A percentile compares a stretch with the other conserved stretches of the same genome.
Conservation (phyloP, 2,329 filamentous ascomycete species). For the Biscogniauxia mediterranea region DNA sequence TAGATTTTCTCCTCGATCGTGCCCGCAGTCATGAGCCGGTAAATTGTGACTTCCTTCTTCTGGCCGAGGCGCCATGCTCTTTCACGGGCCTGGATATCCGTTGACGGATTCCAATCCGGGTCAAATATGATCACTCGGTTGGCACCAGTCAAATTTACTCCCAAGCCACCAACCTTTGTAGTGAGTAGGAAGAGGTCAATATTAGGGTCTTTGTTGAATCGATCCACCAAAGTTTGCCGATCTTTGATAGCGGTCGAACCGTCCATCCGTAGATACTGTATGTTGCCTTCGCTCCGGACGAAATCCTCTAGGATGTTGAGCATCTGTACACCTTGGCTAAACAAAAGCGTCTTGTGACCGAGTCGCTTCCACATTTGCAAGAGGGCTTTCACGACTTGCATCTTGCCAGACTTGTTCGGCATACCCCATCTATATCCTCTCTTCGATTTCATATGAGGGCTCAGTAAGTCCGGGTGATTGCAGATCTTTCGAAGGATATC, state of each 20-base stretch:
- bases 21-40: conserved; percentile 94
- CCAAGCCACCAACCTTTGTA: conserved; percentile 91
- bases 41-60: conserved; percentile 92
- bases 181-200: conserved; percentile 90
- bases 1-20: conserved; percentile 99
- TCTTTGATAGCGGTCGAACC: conserved; percentile 85
- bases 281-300: conserved; percentile 61
- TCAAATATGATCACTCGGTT: conserved; percentile 98
- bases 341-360: conserved; percentile 89
- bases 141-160: conserved; percentile 91
- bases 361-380: conserved; percentile 85
- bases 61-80: conserved; percentile 94
- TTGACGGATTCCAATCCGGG: conserved; percentile 98
- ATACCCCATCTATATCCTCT: conserved; percentile 74
- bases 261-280: conserved; percentile 88
- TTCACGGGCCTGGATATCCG: conserved; percentile 91
- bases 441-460: conserved; percentile 57
- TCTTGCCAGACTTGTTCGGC: conserved; percentile 81
- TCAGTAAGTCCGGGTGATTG: conserved; percentile 89
- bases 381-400: conserved; percentile 88
- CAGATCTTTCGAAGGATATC: conserved; percentile 94
- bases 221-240: conserved; percentile 86
- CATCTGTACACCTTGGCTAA: conserved; percentile 93
- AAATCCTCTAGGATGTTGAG: conserved; percentile 89
- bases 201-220: conserved; percentile 79